A percentile compares a stretch with the other conserved stretches of the same genome.
Conservation (phyloP, 2,329 filamentous ascomycete species). For the Cladosporium velox region DNA sequence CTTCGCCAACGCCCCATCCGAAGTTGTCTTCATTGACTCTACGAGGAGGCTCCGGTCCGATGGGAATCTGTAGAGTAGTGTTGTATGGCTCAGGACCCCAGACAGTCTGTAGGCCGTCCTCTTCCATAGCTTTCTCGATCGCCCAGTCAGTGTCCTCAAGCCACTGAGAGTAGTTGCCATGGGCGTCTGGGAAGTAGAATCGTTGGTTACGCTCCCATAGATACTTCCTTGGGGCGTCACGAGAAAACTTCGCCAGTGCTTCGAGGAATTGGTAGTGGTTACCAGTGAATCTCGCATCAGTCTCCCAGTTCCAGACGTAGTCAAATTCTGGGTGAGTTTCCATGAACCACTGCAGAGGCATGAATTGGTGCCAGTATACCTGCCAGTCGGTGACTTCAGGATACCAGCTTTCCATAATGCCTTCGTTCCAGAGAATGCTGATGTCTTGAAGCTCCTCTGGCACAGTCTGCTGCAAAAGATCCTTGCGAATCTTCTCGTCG, state of each 20-base stretch:
- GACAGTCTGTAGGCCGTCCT: constrained; percentile 58
- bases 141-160: constrained; percentile 45
- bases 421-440: constrained; percentile 72
- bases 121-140: constrained; percentile 42
- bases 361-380: constrained; percentile 62
- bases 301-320: constrained; percentile 83
- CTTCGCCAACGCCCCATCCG: constrained; percentile 83
- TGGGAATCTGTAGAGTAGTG: constrained; percentile 70
- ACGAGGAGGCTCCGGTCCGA: constrained; percentile 73
- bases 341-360: constrained; percentile 74
- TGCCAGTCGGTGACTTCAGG: constrained; percentile 52
- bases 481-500: constrained; percentile 60
- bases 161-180: constrained; percentile 53
- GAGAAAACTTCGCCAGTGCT: constrained; percentile 59
- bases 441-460: constrained; percentile 71
- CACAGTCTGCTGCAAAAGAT: constrained; percentile 62
- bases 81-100: constrained; percentile 79
- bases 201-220: constrained; percentile 61
- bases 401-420: constrained; percentile 51
- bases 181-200: constrained; percentile 56
- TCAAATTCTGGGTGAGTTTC: constrained; percentile 78
- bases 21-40: constrained; percentile 78
- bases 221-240: constrained; percentile 58
- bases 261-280: constrained; percentile 80
- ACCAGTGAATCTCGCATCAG: constrained; percentile 76